phyloP scores from a whole-genome alignment of 2,329 filamentous ascomycete species.

The Exophiala lecanii-corni region DNA sequence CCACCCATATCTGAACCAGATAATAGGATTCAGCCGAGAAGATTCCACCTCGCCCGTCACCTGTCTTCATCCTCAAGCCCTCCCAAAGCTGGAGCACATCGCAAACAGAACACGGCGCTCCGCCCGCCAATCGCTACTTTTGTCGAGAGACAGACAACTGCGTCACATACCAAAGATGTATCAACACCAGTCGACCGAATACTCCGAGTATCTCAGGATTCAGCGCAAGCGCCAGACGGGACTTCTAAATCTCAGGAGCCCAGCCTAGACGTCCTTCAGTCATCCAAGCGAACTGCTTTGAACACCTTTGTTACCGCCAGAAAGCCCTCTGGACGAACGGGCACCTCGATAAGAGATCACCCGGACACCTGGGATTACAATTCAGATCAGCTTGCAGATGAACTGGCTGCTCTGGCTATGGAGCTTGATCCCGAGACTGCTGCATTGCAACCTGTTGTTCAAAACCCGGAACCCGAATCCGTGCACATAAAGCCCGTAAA shows the following conservation, averaged over 20 bases:
- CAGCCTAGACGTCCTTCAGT: slow-evolving; percentile 10
- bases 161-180: slow-evolving; percentile 9
- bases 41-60: slow-evolving; percentile 24
- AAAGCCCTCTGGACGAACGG: slow-evolving; percentile 21
- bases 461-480: slow-evolving; percentile 5
- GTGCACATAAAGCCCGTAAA: background rate
- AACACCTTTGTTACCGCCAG: slow-evolving; percentile 26
- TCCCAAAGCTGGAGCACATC: slow-evolving; percentile 12
- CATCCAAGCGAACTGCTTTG: slow-evolving; percentile 34
- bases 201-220: slow-evolving; percentile 4
- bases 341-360: slow-evolving; percentile 34
- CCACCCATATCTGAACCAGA: too few species aligned
- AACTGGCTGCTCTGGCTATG: slow-evolving; percentile 40
- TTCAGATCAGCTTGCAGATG: slow-evolving; percentile 38
- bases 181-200: slow-evolving; percentile 16
- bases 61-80: slow-evolving; percentile 17
- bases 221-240: background rate
- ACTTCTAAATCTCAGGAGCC: slow-evolving; percentile 4
- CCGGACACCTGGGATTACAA: slow-evolving; percentile 40
- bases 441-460: background rate
- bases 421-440: slow-evolving; percentile 34
- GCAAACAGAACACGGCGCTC: slow-evolving; percentile 17
- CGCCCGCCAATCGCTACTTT: slow-evolving; percentile 26
- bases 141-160: slow-evolving; percentile 18
- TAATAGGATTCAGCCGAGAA: slow-evolving; percentile 9